A percentile compares a stretch with the other conserved stretches of the same genome.
Conservation (phyloP, 805 yeast genomes). For the Huiozyma sinensis region DNA sequence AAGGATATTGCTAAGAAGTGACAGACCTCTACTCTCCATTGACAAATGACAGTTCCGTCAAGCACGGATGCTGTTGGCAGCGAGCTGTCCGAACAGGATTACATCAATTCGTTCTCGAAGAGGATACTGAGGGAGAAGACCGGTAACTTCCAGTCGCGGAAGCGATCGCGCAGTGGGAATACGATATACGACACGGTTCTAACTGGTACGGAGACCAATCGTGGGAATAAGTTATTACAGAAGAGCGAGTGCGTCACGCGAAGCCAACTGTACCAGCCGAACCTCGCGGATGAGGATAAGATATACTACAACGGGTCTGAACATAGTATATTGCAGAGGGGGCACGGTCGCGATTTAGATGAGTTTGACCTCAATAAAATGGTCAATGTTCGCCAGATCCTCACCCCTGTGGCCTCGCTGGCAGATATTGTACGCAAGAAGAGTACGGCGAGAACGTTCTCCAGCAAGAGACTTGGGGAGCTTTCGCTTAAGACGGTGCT, state of each 20-base stretch:
- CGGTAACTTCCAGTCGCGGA: slow-evolving; percentile 26
- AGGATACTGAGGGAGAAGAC: slow-evolving; percentile 24
- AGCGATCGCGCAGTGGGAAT: slow-evolving; percentile 20
- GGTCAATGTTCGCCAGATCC: slow-evolving; percentile 44
- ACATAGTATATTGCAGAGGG: slow-evolving; percentile 24
- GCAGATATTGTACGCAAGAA: slow-evolving; percentile 67
- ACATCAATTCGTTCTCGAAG: slow-evolving; percentile 17
- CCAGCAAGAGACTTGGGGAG: slow-evolving; percentile 40
- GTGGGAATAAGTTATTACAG: slow-evolving; percentile 49
- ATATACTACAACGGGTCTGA: slow-evolving; percentile 30
- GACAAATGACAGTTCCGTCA: not conserved
- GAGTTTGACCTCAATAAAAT: slow-evolving; percentile 38
- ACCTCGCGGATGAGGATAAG: slow-evolving; percentile 22
- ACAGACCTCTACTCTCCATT: no score
- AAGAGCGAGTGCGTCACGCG: slow-evolving; percentile 39
- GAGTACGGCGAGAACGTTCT: slow-evolving; percentile 56
- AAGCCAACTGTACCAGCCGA: slow-evolving; percentile 28
- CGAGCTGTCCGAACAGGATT: slow-evolving; percentile 6
- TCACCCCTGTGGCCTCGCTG: slow-evolving; percentile 74
- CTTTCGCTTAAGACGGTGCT: slow-evolving; percentile 68
- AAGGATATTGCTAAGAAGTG: no score
- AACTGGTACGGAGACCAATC: slow-evolving; percentile 34
- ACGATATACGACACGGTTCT: slow-evolving; percentile 15
- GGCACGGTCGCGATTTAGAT: slow-evolving; percentile 26
- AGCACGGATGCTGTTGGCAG: not conserved